Percentiles rank a stretch among this genome's conserved stretches.
Evolutionary conservation across 2,329 filamentous ascomycete species (phyloP).

Genomic region (Fusarium sp.): DNA sequence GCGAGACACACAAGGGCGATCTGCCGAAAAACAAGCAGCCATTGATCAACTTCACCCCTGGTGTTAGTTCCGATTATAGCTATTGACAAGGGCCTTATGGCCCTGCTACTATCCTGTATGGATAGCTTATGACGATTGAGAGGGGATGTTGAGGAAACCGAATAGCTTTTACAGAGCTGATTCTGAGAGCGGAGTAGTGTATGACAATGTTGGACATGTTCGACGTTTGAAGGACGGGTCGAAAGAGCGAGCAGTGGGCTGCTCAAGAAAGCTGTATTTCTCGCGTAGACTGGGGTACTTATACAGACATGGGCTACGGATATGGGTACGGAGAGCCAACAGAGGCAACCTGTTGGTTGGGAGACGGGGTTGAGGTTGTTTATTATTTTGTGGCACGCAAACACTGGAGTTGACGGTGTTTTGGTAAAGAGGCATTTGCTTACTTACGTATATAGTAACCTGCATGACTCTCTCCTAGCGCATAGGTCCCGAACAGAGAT

Average conservation of each 20-base stretch:
- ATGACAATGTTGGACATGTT: conserved; percentile 28
- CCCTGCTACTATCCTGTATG: background rate
- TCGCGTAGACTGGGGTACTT: conserved; percentile 40
- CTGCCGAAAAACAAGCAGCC: background rate
- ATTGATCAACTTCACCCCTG: background rate
- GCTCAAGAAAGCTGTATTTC: conserved; percentile 29
- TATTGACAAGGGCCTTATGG: background rate
- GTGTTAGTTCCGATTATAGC: background rate
- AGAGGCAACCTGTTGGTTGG: conserved; percentile 32
- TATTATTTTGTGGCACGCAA: conserved; percentile 16
- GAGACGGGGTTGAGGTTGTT: conserved; percentile 6
- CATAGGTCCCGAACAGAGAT: conserved; percentile 25
- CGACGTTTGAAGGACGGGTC: conserved; percentile 31
- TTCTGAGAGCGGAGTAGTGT: conserved; percentile 9
- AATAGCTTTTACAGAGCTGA: background rate
- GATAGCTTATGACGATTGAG: background rate
- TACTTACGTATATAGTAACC: conserved; percentile 16
- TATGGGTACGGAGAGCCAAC: conserved; percentile 20
- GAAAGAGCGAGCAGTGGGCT: conserved; percentile 36
- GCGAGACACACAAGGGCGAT: conserved; percentile 13
- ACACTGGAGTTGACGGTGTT: conserved; percentile 41
- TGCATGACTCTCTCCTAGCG: conserved; percentile 16
- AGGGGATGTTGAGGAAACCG: background rate
- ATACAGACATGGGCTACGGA: conserved; percentile 2
- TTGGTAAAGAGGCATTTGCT: conserved; percentile 31